Conservation (phyloP, 345 rosid species). For the Cardamine chenopodiifolia region DNA sequence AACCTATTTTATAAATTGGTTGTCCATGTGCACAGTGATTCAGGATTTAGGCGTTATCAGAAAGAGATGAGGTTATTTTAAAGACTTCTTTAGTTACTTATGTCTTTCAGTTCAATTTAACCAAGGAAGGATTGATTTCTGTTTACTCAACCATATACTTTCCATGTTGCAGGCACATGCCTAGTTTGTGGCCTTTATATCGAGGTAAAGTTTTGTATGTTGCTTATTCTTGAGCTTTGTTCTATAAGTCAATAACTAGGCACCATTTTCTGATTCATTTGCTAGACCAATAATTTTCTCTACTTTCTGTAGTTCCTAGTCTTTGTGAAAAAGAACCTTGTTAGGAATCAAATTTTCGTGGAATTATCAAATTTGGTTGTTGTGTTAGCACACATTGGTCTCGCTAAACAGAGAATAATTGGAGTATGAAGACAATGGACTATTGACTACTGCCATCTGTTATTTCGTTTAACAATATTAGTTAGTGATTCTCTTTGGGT, state of each 20-base stretch:
- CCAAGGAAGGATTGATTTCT: conserved; percentile 25
- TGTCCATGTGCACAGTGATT: conserved; percentile 88
- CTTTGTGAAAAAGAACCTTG: conserved; percentile 15
- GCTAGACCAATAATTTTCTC: conserved; percentile 11
- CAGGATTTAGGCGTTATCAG: conserved; percentile 84
- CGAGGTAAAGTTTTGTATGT: conserved; percentile 64
- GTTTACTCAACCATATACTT: conserved; percentile 15
- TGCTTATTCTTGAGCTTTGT: conserved; percentile 9
- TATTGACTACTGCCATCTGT: conserved; percentile 20
- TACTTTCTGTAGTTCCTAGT: not conserved
- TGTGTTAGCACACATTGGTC: conserved; percentile 9
- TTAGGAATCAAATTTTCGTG: conserved; percentile 12
- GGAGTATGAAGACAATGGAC: not conserved
- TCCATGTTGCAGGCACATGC: conserved; percentile 63
- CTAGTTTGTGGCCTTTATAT: conserved; percentile 91
- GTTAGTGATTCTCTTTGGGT: conserved; percentile 31
- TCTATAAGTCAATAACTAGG: conserved; percentile 13
- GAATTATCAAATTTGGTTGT: conserved; percentile 4
- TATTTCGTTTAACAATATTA: conserved; percentile 1
- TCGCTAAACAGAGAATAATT: conserved; percentile 11
- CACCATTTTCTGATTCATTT: conserved; percentile 20
- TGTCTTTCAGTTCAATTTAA: conserved; percentile 25
- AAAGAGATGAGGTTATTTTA: conserved; percentile 87
- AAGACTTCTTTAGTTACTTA: conserved; percentile 13
- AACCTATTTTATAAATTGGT: conserved; percentile 86